Conservation (phyloP, 2,329 filamentous ascomycete species). For the Fusarium aywerte region DNA sequence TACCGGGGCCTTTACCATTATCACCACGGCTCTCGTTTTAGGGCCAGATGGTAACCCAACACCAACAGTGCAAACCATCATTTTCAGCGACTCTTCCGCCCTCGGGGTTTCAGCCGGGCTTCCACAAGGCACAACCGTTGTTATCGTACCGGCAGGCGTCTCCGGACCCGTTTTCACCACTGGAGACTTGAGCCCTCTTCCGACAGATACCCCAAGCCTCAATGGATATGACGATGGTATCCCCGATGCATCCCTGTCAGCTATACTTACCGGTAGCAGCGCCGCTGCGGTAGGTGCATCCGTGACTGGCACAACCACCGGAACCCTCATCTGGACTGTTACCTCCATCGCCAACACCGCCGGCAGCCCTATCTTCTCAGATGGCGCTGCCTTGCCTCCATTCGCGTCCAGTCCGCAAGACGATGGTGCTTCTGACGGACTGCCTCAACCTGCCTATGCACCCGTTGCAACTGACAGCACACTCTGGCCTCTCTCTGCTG, state of each 20-base stretch:
- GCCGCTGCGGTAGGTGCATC: constrained; percentile 29
- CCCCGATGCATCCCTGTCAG: constrained; percentile 33
- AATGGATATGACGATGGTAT: constrained; percentile 42
- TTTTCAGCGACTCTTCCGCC: constrained; percentile 44
- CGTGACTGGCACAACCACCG: constrained; percentile 39
- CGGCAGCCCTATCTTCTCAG: constrained; percentile 39
- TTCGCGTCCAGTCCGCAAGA: constrained; percentile 28
- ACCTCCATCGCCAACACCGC: constrained; percentile 42
- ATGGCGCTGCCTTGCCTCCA: constrained; percentile 27
- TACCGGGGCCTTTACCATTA: constrained; percentile 39
- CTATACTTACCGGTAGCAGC: constrained; percentile 30
- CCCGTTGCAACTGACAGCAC: constrained; percentile 35
- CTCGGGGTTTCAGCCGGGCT: constrained; percentile 29
- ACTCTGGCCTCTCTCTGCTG: constrained; percentile 40
- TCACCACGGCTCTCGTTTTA: constrained; percentile 48
- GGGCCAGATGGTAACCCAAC: constrained; percentile 50
- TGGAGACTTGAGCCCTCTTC: constrained; percentile 8
- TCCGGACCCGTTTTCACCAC: constrained; percentile 31
- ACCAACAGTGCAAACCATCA: constrained; percentile 49
- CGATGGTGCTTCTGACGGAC: constrained; percentile 28
- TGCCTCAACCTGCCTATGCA: constrained; percentile 42
- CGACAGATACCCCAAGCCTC: constrained; percentile 38
- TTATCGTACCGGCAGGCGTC: constrained; percentile 23
- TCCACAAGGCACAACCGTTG: constrained; percentile 32
- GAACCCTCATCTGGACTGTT: constrained; percentile 39